Conservation (phyloP, 2,329 filamentous ascomycete genomes). For the Botrytis sinoallii region DNA sequence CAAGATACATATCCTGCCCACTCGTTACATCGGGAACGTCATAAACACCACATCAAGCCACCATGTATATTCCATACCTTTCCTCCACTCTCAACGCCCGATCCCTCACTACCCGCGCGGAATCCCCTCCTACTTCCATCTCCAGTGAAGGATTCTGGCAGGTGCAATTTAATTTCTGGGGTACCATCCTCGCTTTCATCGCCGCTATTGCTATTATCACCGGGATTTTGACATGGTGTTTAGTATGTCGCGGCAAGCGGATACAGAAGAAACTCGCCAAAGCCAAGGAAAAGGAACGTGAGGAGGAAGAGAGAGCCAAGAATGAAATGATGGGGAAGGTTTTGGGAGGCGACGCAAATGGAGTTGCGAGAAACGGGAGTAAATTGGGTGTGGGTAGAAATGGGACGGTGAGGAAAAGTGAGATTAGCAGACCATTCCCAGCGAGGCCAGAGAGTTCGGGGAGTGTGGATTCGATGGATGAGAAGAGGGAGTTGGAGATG, state of each 20-base stretch:
- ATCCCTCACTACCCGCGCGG: neutral
- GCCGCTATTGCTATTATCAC: neutral
- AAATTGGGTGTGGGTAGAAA: neutral
- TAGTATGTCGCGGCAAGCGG: constrained; percentile 4
- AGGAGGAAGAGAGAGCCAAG: neutral
- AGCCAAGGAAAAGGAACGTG: neutral
- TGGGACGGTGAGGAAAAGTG: neutral
- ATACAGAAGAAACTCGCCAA: neutral
- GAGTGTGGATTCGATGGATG: neutral
- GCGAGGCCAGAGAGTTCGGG: too few species aligned
- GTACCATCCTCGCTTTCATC: neutral
- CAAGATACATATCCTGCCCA: neutral
- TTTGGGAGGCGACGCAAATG: neutral
- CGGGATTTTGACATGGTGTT: neutral
- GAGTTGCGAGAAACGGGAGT: neutral
- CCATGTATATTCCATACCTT: neutral
- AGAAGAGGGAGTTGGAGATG: neutral
- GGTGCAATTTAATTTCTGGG: constrained; percentile 13
- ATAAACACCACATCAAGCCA: neutral
- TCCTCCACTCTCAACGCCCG: neutral
- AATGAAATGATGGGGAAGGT: neutral
- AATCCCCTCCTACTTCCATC: neutral
- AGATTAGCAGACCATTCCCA: neutral
- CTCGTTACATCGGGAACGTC: neutral
- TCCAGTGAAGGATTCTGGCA: neutral